Percentiles rank a stretch among this genome's conserved stretches.
Evolutionary conservation across 177 flowering plant species (phyloP).

Genomic region (Tripterygium wilfordii): DNA sequence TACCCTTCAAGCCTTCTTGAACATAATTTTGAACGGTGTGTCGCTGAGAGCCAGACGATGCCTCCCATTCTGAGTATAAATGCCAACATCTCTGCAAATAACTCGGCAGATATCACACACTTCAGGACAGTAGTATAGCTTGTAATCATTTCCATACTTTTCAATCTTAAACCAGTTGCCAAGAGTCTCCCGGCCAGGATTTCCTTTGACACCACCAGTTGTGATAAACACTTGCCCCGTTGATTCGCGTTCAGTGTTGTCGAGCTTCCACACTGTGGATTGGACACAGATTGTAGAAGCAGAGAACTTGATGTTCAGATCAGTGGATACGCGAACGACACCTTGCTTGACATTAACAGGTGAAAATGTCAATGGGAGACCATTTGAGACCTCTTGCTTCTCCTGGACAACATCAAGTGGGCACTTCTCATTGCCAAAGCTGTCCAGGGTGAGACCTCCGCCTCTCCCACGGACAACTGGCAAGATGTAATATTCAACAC

Average conservation of each 20-base stretch:
- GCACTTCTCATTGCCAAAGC: background rate
- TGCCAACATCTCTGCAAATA: constrained; percentile 24
- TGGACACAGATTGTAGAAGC: background rate
- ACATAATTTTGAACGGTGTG: constrained; percentile 24
- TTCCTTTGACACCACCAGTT: constrained; percentile 26
- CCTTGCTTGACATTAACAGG: background rate
- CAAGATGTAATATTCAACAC: no score
- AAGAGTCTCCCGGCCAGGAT: constrained; percentile 24
- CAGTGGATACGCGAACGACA: background rate
- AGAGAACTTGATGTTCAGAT: background rate
- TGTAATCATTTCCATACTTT: constrained; percentile 20
- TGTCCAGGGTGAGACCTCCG: background rate
- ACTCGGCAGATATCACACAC: constrained; percentile 23
- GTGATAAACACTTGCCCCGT: constrained; percentile 16
- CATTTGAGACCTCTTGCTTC: background rate
- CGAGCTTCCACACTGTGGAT: background rate
- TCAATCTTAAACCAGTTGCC: constrained; percentile 40
- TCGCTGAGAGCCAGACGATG: constrained; percentile 24
- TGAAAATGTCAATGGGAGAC: background rate
- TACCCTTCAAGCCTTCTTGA: constrained; percentile 26
- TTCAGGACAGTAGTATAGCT: constrained; percentile 29
- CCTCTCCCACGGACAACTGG: no score
- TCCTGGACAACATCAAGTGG: background rate
- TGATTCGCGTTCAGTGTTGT: no score
- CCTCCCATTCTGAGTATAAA: constrained; percentile 15